phyloP scores from a whole-genome alignment of 352 stramenopile genomes.

The Thalassiosira mediterranea region DNA sequence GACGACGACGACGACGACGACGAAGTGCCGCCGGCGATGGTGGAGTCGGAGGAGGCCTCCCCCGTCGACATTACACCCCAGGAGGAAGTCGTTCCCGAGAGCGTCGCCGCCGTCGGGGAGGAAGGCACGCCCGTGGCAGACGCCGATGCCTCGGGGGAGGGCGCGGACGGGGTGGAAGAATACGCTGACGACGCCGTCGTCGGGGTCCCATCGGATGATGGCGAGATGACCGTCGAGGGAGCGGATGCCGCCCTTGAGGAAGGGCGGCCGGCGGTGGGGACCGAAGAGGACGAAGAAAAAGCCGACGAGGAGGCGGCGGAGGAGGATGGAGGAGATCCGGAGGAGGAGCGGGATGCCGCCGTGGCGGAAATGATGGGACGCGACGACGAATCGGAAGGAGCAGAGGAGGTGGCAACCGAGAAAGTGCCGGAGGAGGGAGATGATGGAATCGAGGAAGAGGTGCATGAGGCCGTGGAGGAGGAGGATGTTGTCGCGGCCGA shows the following conservation, averaged over 20 bases:
- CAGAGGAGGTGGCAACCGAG: constrained; percentile 3
- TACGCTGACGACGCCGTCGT: too few relatives aligned
- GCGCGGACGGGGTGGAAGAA: constrained; percentile 7
- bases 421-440: constrained; percentile 26
- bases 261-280: background rate
- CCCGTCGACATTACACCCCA: background rate
- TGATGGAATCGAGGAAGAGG: background rate
- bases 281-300: background rate
- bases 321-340: too few relatives aligned
- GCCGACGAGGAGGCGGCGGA: constrained; percentile 3
- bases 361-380: background rate
- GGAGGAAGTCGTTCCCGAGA: constrained; percentile 22
- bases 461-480: background rate
- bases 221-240: too few relatives aligned
- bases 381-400: background rate
- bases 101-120: constrained; percentile 6
- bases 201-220: too few relatives aligned
- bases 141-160: too few relatives aligned
- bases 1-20: constrained; percentile 2
- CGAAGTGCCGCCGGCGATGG: constrained; percentile 15
- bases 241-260: background rate
- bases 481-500: background rate
- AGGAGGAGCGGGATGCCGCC: background rate
- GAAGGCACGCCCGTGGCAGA: constrained; percentile 16
- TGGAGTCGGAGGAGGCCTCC: background rate